Conservation (phyloP, 2,329 filamentous ascomycete genomes). For the Ophiostoma ulmi region DNA sequence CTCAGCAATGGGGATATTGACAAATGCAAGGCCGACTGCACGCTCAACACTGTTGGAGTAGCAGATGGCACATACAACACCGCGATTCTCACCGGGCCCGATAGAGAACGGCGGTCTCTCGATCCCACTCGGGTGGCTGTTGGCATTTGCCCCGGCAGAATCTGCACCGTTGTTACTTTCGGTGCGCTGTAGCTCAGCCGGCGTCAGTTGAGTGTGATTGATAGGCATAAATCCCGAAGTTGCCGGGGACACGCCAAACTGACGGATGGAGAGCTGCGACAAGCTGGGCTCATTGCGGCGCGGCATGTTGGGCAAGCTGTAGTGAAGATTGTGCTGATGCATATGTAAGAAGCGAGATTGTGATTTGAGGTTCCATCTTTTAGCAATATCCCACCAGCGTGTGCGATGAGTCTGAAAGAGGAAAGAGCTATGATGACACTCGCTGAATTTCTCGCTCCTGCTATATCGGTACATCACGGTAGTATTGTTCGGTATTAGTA, state of each 20-base stretch:
- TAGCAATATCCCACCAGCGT: not conserved
- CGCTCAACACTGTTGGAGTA: conserved; percentile 85
- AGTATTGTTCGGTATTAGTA: not conserved
- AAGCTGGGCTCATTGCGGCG: not conserved
- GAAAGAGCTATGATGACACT: not conserved
- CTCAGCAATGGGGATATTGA: conserved; percentile 81
- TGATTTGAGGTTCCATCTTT: not conserved
- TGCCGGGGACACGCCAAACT: not conserved
- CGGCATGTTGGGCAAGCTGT: not conserved
- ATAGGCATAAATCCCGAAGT: not conserved
- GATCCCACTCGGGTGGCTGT: conserved; percentile 15
- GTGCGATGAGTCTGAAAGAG: not conserved
- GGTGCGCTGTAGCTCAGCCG: not conserved
- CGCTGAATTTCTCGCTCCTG: conserved; percentile 7
- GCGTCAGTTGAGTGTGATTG: not conserved
- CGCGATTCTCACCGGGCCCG: conserved; percentile 24
- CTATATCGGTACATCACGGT: not conserved
- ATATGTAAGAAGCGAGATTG: not conserved
- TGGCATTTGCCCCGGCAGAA: not conserved
- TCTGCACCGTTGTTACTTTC: not conserved
- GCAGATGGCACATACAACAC: conserved; percentile 69
- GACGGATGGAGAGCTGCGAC: not conserved
- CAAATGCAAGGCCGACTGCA: conserved; percentile 76
- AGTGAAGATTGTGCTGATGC: not conserved
- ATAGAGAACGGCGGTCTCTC: conserved; percentile 23